phyloP scores from a whole-genome alignment of 441 rosid species.

The Codiaeum variegatum region DNA sequence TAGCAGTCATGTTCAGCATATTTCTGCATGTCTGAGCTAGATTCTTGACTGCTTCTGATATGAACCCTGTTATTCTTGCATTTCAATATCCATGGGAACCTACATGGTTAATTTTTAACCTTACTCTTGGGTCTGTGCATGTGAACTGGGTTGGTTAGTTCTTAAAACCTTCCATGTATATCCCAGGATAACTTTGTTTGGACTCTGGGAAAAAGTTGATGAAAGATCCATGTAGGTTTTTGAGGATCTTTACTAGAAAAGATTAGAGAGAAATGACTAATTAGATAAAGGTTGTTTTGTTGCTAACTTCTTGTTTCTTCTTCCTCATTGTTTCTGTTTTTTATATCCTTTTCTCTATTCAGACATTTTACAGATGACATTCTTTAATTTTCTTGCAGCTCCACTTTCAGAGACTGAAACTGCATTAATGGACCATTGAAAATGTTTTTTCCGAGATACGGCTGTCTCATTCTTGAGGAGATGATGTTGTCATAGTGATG shows the following conservation, averaged over 20 bases:
- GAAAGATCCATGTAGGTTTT: neutral
- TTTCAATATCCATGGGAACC: neutral
- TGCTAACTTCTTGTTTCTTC: neutral
- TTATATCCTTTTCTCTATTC: neutral
- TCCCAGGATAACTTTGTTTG: neutral
- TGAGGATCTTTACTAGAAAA: neutral
- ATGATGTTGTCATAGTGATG: slow-evolving; percentile 24
- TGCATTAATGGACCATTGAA: slow-evolving; percentile 89
- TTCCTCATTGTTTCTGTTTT: neutral
- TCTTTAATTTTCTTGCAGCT: slow-evolving; percentile 52
- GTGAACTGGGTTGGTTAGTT: neutral
- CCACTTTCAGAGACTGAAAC: slow-evolving; percentile 92
- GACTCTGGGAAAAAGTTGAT: neutral
- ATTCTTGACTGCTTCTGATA: neutral
- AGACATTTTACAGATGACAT: slow-evolving; percentile 12
- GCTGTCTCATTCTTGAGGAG: slow-evolving; percentile 12
- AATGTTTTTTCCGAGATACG: slow-evolving; percentile 17
- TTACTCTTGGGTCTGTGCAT: neutral
- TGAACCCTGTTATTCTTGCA: neutral
- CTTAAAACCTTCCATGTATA: neutral
- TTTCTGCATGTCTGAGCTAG: neutral
- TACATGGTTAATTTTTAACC: neutral
- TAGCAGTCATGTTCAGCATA: neutral
- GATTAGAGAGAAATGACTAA: neutral
- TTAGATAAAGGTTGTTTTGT: neutral